phyloP scores from a whole-genome alignment of 139 green algal genomes.

The Eudorina sp. region DNA sequence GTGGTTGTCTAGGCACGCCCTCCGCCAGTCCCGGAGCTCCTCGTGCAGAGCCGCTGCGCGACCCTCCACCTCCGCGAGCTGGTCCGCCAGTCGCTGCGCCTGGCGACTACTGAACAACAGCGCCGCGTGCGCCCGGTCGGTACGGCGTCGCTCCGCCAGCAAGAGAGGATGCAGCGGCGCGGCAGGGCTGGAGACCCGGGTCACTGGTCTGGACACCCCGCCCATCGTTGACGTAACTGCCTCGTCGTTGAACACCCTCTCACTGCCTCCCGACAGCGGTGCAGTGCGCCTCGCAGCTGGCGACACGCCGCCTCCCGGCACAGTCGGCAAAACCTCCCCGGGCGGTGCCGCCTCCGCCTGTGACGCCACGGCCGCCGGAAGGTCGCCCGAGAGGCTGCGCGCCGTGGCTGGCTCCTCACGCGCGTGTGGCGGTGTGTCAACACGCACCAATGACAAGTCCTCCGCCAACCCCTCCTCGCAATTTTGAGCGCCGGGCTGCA shows the following conservation, averaged over 20 bases:
- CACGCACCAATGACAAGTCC: background rate
- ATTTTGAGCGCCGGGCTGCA: no score
- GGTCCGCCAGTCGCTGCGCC: background rate
- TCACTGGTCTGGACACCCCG: no score
- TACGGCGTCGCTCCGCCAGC: background rate
- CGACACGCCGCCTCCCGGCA: no score
- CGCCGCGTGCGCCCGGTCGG: constrained; percentile 10
- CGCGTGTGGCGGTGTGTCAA: constrained; percentile 7
- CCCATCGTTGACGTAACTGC: no score
- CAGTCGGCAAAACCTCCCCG: no score
- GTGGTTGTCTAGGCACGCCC: constrained; percentile 20
- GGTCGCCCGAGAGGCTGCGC: background rate
- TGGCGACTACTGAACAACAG: constrained; percentile 37
- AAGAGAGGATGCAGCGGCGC: constrained; percentile 7
- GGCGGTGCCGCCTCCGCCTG: no score
- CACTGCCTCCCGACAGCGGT: no score
- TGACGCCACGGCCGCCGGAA: background rate
- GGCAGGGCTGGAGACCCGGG: no score
- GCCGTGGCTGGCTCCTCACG: background rate
- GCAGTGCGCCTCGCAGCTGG: no score
- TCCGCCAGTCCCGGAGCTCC: constrained; percentile 33
- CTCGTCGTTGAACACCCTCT: no score
- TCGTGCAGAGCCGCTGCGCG: background rate
- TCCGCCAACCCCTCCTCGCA: background rate
- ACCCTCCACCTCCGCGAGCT: background rate